Conservation (phyloP, 2,329 filamentous ascomycete genomes). For the Monilinia fructigena region DNA sequence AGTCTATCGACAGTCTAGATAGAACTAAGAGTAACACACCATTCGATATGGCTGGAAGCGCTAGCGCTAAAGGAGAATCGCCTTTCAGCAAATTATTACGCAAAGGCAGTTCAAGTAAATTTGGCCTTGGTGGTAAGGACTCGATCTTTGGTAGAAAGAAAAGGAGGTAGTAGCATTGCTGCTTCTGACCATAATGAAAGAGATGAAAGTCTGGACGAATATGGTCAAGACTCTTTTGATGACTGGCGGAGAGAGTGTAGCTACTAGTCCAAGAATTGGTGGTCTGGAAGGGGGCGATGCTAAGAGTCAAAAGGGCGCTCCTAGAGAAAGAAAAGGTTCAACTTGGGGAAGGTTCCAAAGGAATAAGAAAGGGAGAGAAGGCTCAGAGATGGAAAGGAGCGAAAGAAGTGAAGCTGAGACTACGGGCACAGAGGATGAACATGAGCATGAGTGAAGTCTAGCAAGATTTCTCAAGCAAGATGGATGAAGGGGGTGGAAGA, state of each 20-base stretch:
- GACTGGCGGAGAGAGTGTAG: constrained; percentile 27
- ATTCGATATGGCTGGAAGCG: constrained; percentile 50
- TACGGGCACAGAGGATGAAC: constrained; percentile 37
- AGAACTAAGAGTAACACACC: constrained; percentile 55
- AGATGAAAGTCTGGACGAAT: constrained; percentile 56
- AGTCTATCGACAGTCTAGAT: constrained; percentile 49
- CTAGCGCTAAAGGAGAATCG: constrained; percentile 49
- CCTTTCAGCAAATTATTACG: constrained; percentile 58
- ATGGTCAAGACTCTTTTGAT: constrained; percentile 48
- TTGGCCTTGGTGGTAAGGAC: constrained; percentile 56
- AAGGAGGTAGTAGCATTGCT: constrained; percentile 52
- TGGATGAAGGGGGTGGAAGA: background rate
- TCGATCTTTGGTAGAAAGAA: constrained; percentile 56
- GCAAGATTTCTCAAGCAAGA: background rate
- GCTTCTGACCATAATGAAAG: constrained; percentile 57
- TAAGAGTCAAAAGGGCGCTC: constrained; percentile 42
- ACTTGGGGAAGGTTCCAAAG: constrained; percentile 37
- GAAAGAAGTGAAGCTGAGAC: constrained; percentile 38
- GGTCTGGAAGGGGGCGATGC: constrained; percentile 47
- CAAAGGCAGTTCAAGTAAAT: constrained; percentile 65
- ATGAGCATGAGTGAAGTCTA: background rate
- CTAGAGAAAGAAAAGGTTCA: constrained; percentile 36
- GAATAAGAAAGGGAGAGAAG: constrained; percentile 37
- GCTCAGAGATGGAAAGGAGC: constrained; percentile 38
- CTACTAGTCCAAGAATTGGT: constrained; percentile 57